Percentiles rank a stretch among this genome's conserved stretches.
These are phyloP conservation scores for Suaeda aralocaspica DNA, from an alignment of 148 eudicot genomes.

Conservation along the genomic window DNA sequence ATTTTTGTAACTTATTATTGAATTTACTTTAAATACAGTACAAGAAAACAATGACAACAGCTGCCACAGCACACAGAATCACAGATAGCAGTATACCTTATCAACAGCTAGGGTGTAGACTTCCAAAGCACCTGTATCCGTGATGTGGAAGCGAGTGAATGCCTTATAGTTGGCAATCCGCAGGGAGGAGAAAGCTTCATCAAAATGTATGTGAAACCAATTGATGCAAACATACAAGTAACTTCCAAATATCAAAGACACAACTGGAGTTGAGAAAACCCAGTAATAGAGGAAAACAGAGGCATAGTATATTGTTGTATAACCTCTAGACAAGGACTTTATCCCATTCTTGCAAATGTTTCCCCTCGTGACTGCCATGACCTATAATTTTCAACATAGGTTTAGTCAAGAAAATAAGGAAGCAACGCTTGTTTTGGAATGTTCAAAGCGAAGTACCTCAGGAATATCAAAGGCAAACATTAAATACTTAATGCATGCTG, in stretches of 20 bases:
- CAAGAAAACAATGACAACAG: background rate
- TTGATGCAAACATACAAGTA: constrained; percentile 89
- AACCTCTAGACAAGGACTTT: constrained; percentile 67
- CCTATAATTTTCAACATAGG: constrained; percentile 36
- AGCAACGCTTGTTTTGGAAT: background rate
- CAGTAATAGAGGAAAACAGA: constrained; percentile 97
- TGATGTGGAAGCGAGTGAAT: constrained; percentile 89
- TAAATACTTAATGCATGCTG: constrained; percentile 96
- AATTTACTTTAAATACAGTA: no score
- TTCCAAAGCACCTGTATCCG: constrained; percentile 65
- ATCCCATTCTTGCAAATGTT: constrained; percentile 89
- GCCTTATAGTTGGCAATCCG: constrained; percentile 97
- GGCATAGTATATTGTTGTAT: constrained; percentile 79
- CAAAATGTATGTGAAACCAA: constrained; percentile 97
- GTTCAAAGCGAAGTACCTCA: constrained; percentile 47
- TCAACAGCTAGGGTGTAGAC: constrained; percentile 97
- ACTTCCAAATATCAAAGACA: constrained; percentile 92
- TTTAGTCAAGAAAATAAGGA: constrained; percentile 6
- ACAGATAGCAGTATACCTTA: constrained; percentile 45
- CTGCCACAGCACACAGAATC: background rate
- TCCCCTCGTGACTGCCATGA: constrained; percentile 93
- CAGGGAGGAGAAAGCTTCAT: constrained; percentile 98
- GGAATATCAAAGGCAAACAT: constrained; percentile 99
- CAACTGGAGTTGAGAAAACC: constrained; percentile 98
- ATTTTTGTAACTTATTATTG: no score